Conservation (phyloP, 192 early-diverging fungal genomes). For the Globomyces pollinis-pini region DNA sequence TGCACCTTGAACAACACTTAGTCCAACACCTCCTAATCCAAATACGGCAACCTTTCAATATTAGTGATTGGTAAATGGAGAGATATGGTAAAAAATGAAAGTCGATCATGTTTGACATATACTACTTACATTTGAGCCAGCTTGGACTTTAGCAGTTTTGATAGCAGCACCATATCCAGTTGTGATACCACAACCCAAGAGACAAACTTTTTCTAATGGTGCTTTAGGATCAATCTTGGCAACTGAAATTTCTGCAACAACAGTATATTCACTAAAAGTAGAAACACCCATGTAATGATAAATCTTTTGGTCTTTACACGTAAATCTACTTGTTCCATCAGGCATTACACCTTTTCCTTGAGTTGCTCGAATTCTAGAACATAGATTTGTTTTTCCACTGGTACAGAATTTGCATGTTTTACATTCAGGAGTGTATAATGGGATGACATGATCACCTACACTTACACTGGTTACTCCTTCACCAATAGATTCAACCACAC, state of each 20-base stretch:
- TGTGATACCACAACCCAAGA: slow-evolving; percentile 93
- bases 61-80: slow-evolving; percentile 35
- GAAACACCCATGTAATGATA: slow-evolving; percentile 92
- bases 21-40: slow-evolving; percentile 89
- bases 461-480: slow-evolving; percentile 83
- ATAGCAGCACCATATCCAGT: slow-evolving; percentile 95
- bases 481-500: slow-evolving; percentile 92
- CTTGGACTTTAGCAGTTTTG: slow-evolving; percentile 84
- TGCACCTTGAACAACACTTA: slow-evolving; percentile 78
- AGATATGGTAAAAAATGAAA: slow-evolving; percentile 1
- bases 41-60: no score
- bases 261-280: slow-evolving; percentile 90
- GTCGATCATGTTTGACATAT: no score
- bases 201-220: slow-evolving; percentile 75
- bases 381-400: slow-evolving; percentile 95
- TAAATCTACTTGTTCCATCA: slow-evolving; percentile 83
- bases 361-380: slow-evolving; percentile 80
- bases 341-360: slow-evolving; percentile 96
- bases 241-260: slow-evolving; percentile 81
- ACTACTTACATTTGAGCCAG: slow-evolving; percentile 43
- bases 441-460: slow-evolving; percentile 93
- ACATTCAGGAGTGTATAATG: slow-evolving; percentile 76
- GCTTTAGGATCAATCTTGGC: slow-evolving; percentile 78
- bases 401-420: slow-evolving; percentile 95
- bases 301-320: slow-evolving; percentile 78